A percentile compares a stretch with the other conserved stretches of the same genome.
Conservation (phyloP, 2,329 filamentous ascomycete species). For the Cladosporium sp. region DNA sequence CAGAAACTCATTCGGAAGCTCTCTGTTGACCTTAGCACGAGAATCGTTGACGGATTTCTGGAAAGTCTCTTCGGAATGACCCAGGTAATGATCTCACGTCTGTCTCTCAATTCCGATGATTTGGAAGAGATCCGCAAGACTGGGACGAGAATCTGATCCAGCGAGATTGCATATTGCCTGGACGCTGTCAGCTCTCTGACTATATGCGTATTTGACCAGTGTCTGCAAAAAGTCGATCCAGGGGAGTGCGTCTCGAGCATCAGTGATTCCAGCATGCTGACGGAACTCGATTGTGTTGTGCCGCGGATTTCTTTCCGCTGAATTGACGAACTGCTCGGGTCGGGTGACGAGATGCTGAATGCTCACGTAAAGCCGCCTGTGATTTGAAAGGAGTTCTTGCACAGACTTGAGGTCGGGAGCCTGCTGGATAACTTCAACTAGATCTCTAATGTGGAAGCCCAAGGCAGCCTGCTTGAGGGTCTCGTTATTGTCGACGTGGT, state of each 20-base stretch:
- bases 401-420: not conserved
- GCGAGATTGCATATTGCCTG: not conserved
- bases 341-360: not conserved
- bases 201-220: not conserved
- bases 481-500: not conserved
- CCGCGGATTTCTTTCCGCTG: not conserved
- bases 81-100: not conserved
- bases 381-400: not conserved
- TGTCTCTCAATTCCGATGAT: not conserved
- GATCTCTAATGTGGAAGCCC: not conserved
- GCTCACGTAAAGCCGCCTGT: not conserved
- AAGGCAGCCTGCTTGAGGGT: not conserved
- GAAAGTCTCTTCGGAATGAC: not conserved
- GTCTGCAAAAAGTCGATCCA: not conserved
- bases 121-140: not conserved
- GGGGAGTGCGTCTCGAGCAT: not conserved
- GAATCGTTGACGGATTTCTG: not conserved
- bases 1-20: not conserved
- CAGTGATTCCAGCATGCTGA: constrained; percentile 22
- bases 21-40: not conserved
- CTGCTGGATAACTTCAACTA: not conserved
- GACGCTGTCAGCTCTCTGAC: not conserved
- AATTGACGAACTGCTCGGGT: not conserved
- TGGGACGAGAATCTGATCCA: not conserved
- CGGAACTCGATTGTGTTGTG: constrained; percentile 29